Base-by-base conservation (phyloP, 108 stramenopile genomes). In the Craspedostauros australis region DNA sequence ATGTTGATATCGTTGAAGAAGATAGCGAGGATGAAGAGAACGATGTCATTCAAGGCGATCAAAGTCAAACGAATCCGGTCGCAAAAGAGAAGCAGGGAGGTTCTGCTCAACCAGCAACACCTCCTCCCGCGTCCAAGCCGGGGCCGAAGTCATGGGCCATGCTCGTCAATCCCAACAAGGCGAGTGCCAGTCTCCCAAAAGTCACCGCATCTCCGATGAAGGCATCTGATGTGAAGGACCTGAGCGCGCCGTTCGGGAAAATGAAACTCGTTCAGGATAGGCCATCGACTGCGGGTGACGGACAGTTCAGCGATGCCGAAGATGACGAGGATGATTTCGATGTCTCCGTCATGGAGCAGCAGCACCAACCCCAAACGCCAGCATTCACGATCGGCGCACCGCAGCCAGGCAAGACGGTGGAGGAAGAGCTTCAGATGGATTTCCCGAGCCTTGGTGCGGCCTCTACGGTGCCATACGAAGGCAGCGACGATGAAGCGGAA, bases 361-460 rank as follows among this genome's bases (percentile, higher is more conserved):
- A 39, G 36, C 44, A 52, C 39, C 37, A 32, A 12, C 20, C 50
- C 5, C 14, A 11, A 5, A 16, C 25, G 30, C 23, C 27, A 30
- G 31, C 57, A 21, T 31, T 59, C 6, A 23, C 32, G 24, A 46
- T 3, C 21, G 33, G 40, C 14, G 39, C 20, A 22, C 5, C 14
- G 9, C 16, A 33, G 1, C 46, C 22, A 50, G 32, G 40, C 6
- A 49, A 54, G 47, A 54, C 42, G 37, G 56, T 64, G 21, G 50
- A 70, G 27, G 59, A 40, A 7, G 77, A 72, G 21, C 61, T 84
- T 15, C 50, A 73, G 16, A 63, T 53, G 5, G 91, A 83, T 24
- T 92, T 92, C 60, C 90, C 91, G 6, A 81, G 79, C 40, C 61
- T 92, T 4, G 47, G 70, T 21, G 86, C 82, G 0, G 69, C 91